A percentile compares a stretch with the other conserved stretches of the same genome.
phyloP scores from a whole-genome alignment of 2,329 filamentous ascomycete genomes.

The Phoma sp. region DNA sequence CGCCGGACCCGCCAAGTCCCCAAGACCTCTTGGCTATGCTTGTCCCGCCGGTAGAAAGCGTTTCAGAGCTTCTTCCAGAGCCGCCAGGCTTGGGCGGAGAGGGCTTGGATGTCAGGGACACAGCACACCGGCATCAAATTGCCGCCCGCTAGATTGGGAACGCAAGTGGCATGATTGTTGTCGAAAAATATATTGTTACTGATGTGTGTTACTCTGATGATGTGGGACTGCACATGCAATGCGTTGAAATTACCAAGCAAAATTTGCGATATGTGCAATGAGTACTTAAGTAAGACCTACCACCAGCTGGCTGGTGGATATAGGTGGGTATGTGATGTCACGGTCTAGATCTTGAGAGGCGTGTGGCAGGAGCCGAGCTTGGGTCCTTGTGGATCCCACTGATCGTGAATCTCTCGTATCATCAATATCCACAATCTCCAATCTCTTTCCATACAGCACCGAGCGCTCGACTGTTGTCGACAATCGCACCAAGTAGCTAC shows the following conservation, averaged over 20 bases:
- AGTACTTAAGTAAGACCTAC: too few species aligned
- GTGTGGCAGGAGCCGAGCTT: not conserved
- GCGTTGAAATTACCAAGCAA: not conserved
- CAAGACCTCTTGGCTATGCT: constrained; percentile 31
- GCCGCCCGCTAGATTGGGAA: not conserved
- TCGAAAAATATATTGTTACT: not conserved
- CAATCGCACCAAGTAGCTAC: not conserved
- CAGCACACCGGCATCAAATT: not conserved
- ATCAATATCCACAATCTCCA: not conserved
- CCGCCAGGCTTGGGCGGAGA: constrained; percentile 4
- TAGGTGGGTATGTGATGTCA: not conserved
- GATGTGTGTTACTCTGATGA: not conserved
- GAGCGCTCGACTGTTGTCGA: not conserved
- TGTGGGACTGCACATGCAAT: not conserved
- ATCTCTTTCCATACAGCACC: not conserved
- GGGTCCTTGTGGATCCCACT: not conserved
- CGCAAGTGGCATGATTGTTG: not conserved
- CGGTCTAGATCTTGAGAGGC: not conserved
- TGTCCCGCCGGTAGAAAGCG: constrained; percentile 35
- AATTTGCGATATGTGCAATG: not conserved
- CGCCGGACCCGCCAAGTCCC: constrained; percentile 18
- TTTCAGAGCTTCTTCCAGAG: constrained; percentile 19
- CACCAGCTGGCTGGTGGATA: not conserved
- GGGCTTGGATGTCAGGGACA: not conserved
- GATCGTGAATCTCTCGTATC: not conserved